Evolutionary conservation across 306 rosid genomes (phyloP).

Genomic region (Morella rubra): DNA sequence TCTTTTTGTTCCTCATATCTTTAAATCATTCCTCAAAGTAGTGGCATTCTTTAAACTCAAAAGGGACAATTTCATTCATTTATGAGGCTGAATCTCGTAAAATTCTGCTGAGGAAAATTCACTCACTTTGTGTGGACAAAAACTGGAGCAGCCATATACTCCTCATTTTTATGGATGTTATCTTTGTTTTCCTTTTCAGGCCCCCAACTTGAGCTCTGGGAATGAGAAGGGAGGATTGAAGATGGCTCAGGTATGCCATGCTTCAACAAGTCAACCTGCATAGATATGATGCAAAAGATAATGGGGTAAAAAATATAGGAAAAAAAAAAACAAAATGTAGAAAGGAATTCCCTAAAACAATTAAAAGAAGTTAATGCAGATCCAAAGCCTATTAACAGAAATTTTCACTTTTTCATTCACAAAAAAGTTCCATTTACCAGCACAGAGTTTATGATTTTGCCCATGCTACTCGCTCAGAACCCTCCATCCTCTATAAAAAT

Average conservation of each 20-base stretch:
- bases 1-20: background rate
- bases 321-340: background rate
- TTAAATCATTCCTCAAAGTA: background rate
- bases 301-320: background rate
- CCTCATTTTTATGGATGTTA: slow-evolving; percentile 42
- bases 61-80: background rate
- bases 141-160: slow-evolving; percentile 71
- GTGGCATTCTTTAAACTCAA: background rate
- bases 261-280: slow-evolving; percentile 85
- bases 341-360: background rate
- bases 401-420: too few relatives aligned
- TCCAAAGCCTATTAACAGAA: background rate
- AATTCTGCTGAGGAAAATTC: background rate
- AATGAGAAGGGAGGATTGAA: slow-evolving; percentile 40
- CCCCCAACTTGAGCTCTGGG: slow-evolving; percentile 59
- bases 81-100: background rate
- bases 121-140: slow-evolving; percentile 84
- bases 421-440: background rate
- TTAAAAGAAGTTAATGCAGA: background rate
- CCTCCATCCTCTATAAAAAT: background rate
- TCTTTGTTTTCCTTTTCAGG: slow-evolving; percentile 53
- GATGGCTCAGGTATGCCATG: slow-evolving; percentile 87
- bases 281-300: background rate
- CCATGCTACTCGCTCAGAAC: background rate
- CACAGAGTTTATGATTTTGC: background rate